phyloP scores from a whole-genome alignment of 2,329 filamentous ascomycete genomes.

The Sporothrix inflata region DNA sequence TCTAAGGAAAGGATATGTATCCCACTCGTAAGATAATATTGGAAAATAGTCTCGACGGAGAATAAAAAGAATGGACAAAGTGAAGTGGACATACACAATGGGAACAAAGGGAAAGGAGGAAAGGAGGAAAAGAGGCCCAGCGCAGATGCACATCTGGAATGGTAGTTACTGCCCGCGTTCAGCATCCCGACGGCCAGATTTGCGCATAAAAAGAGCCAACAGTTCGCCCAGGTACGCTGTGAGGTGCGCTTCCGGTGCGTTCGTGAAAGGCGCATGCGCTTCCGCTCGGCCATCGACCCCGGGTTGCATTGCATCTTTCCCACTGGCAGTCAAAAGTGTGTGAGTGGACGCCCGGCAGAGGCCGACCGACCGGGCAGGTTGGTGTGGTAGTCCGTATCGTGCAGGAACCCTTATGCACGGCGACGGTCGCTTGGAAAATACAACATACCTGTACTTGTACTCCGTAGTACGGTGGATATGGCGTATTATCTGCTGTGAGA shows the following conservation, averaged over 20 bases:
- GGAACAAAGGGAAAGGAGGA: neutral
- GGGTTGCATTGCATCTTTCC: neutral
- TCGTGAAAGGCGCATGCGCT: neutral
- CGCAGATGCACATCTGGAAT: neutral
- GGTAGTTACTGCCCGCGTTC: neutral
- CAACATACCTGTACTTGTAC: too few species aligned
- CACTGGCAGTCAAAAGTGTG: neutral
- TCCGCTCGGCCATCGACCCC: slow-evolving; percentile 9
- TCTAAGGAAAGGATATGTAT: neutral
- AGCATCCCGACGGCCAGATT: neutral
- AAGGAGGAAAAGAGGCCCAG: neutral
- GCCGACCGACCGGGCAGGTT: neutral
- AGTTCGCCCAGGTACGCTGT: neutral
- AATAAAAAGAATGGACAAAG: neutral
- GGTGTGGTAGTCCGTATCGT: neutral
- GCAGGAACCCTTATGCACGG: slow-evolving; percentile 12
- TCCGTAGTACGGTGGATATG: too few species aligned
- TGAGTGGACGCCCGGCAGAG: neutral
- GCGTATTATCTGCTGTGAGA: neutral
- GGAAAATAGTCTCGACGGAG: neutral
- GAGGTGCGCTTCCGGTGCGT: neutral
- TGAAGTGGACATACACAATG: neutral
- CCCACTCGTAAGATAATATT: neutral
- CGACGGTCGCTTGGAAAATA: neutral
- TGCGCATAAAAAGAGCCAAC: neutral